Base-by-base conservation (phyloP, 2,329 filamentous ascomycete genomes). In the Cladosporium halotolerans region DNA sequence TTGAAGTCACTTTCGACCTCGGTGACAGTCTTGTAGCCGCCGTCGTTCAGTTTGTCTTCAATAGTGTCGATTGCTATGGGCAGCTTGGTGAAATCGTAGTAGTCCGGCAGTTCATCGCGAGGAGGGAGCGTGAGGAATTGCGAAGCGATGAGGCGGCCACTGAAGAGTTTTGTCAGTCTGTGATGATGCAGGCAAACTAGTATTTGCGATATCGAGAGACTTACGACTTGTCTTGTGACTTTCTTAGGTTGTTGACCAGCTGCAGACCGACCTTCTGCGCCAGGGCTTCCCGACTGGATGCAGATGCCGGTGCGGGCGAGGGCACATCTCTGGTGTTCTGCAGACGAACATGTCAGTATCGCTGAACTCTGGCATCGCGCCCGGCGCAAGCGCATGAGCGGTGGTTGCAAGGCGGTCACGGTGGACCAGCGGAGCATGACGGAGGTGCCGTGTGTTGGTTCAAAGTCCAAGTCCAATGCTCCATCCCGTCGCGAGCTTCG, bases 1-100 rank as follows among this genome's bases (percentile, higher is more conserved):
- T 93, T 95, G 66, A 92, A 81, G 67, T 91, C 91, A 65, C 86
- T 85, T 70, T 96, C 90, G 10, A 96, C 74, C 46, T 85, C 78
- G 5, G 88, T 83, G 45, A 96, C 76, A 48, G 74, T 86, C 11
- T 78, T 68, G 66, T 95, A 95, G 59, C 84, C 79, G 62, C 80
- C 75, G 46, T 81, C 77, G 49, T 81, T 78, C 47, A 96, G 76
- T 70, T 89, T 92, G 43, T 77, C 68, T 73, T 95, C 87, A 56
- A 95, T 85, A 2, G 79, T 85, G 61, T 85, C 79, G 43, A 96
- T 75, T 0, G 89, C 88, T 56, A 95, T 83, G 2, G 90, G 90
- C 67, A 95, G 80, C 59, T 82, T 81, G 56, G 87, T 89, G 59
- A 80, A 77, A 63, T 84, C 78, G 71, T 92, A 95, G 71, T 95